Evolutionary conservation across 1,284 basidiomycete genomes (phyloP), one percentile per base, ranked within the genome.

Genomic region (Tilletia walkeri): DNA sequence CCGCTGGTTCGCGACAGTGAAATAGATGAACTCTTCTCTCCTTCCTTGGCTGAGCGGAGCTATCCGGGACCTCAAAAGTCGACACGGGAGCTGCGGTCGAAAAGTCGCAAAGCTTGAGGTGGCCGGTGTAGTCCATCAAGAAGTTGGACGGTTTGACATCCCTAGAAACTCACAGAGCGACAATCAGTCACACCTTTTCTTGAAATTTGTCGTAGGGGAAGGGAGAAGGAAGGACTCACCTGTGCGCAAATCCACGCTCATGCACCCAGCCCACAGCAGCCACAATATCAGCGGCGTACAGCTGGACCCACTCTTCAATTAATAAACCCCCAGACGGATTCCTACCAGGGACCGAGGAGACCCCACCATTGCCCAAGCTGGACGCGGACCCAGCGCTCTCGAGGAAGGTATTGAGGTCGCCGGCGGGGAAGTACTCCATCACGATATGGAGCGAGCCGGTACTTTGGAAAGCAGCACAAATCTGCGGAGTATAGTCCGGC

Each of bases 81-180:
- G 79, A 76, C 59, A 79, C 80, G 18, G 82, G 82, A 16, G 82
- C 82, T 2, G 81, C 78, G 54, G 77, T 80, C 20, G 76, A 76
- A 72, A 83, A 81, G 75, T 83, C 82, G 71, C 82, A 83, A 39
- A 83, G 74, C 66, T 81, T 79, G 65, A 83, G 75, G 54, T 82
- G 82, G 20, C 82, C 82, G 14, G 71, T 73, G 20, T 67, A 66
- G 61, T 80, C 76, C 20, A 83, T 71, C 34, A 83, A 67, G 59
- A 82, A 83, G 72, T 83, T 83, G 68, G 74, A 75, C 10, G 82
- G 82, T 65, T 83, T 83, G 69, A 83, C 75, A 53, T 83, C 82
- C 50, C 82, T 72, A 68, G 4, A 34, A 14, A 54, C 6, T 5
- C 50, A 18, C 12, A 53, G 20, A 30, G 14, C 9, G 7, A 65